These are phyloP conservation scores for Moniliella sp. DNA, from an alignment of 1,284 basidiomycete species.

Conservation along the genomic window DNA sequence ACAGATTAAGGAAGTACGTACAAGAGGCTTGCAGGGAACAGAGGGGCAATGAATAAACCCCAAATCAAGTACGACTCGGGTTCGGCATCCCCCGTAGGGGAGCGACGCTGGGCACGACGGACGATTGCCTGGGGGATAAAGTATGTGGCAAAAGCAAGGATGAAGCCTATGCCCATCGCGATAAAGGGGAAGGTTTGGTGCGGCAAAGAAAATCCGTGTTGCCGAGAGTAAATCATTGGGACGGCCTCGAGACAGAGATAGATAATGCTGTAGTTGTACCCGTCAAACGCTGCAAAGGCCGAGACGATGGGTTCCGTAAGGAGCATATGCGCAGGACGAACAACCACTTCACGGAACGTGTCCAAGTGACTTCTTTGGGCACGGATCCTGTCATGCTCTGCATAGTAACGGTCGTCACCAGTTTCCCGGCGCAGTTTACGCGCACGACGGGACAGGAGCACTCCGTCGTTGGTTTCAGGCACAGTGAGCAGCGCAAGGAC, in stretches of 20 bases:
- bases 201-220: constrained; percentile 11
- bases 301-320: constrained; percentile 30
- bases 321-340: constrained; percentile 19
- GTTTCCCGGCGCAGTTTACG: constrained; percentile 24
- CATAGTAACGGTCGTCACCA: constrained; percentile 29
- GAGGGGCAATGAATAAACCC: constrained; percentile 6
- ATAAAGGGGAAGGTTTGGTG: constrained; percentile 16
- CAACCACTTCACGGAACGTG: constrained; percentile 1
- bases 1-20: too few relatives aligned
- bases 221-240: constrained; percentile 32
- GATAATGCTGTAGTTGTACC: constrained; percentile 11
- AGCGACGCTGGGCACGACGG: constrained; percentile 5
- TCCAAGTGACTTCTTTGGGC: constrained; percentile 9
- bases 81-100: constrained; percentile 5
- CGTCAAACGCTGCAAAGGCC: constrained; percentile 20
- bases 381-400: constrained; percentile 30
- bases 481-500: constrained; percentile 6
- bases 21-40: constrained; percentile 12
- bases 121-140: constrained; percentile 8
- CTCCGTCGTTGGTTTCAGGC: constrained; percentile 20
- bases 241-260: constrained; percentile 35
- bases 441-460: constrained; percentile 32
- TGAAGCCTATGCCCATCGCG: constrained; percentile 9
- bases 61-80: constrained; percentile 11
- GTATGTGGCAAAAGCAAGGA: constrained; percentile 9